Evolutionary conservation across 768 basidiomycete genomes (phyloP), one percentile per base, ranked within the genome.

Genomic region (Steccherinum ochraceum): DNA sequence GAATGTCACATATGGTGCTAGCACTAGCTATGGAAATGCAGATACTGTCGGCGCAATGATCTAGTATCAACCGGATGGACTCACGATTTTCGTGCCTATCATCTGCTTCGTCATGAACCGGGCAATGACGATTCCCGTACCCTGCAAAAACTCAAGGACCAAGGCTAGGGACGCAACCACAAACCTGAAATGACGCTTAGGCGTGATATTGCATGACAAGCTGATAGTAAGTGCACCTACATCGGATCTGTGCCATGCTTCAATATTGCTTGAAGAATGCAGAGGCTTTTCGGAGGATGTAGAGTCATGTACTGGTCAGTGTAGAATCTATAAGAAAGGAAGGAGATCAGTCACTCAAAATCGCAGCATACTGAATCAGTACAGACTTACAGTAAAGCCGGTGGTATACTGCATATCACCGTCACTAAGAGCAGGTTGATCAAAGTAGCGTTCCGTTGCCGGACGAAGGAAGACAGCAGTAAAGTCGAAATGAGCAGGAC

Each of bases 1-100:
- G 48, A 58, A 58, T 2, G 54, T 42, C 12, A 50, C 20, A 41
- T 61, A 58, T 5, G 59, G 59, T 3, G 50, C n/a, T 16, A 41
- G 48, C 41, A 56, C 27, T 12, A 58, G 45, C 56, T 60, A 19
- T 7, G 30, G n/a, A n/a, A n/a, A n/a, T n/a, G n/a, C n/a, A n/a
- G n/a, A n/a, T n/a, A n/a, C n/a, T n/a, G n/a, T n/a, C n/a, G n/a
- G n/a, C n/a, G n/a, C n/a, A n/a, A n/a, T n/a, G n/a, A n/a, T n/a
- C n/a, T n/a, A n/a, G n/a, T n/a, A n/a, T n/a, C n/a, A n/a, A n/a
- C n/a, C n/a, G n/a, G n/a, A 7, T 35, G 30, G 16, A 35, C 30
- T 35, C 16, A 35, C 30, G 7, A 35, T 16, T 7, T 16, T 35
- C 30, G 30, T 7, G 16, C 30, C 30, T 35, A 35, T 7, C 7